Conservation (phyloP, 805 yeast genomes). For the Hanseniaspora hatyaiensis region DNA sequence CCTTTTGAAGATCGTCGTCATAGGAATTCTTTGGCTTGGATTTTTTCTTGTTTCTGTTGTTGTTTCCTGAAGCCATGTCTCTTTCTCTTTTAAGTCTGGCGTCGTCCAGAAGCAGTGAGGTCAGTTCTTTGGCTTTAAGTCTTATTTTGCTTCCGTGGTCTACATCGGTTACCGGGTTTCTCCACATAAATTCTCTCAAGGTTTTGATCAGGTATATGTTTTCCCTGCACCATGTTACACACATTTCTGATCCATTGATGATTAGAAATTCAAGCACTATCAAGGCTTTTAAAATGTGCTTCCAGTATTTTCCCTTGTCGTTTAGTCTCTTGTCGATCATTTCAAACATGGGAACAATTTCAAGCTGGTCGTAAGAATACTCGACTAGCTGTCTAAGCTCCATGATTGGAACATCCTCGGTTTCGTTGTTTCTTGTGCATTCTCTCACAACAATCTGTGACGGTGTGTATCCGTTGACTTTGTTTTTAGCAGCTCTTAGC, state of each 20-base stretch:
- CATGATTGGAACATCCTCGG: constrained; percentile 67
- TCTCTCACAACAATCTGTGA: constrained; percentile 82
- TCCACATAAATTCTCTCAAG: constrained; percentile 73
- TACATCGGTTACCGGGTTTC: constrained; percentile 53
- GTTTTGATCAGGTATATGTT: constrained; percentile 82
- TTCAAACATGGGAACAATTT: constrained; percentile 82
- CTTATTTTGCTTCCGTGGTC: constrained; percentile 86
- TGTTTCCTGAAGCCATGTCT: constrained; percentile 31
- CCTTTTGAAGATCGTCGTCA: constrained; percentile 69
- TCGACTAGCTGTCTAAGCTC: constrained; percentile 77
- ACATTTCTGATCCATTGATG: constrained; percentile 74
- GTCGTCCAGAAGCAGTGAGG: constrained; percentile 55
- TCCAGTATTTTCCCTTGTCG: constrained; percentile 95
- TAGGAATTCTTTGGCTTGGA: constrained; percentile 34
- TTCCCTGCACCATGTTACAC: constrained; percentile 84
- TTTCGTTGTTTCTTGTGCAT: constrained; percentile 73
- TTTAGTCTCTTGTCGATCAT: constrained; percentile 83
- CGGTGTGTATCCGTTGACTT: constrained; percentile 66
- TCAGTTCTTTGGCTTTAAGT: constrained; percentile 80
- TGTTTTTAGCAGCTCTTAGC: constrained; percentile 72
- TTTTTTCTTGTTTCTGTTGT: constrained; percentile 24
- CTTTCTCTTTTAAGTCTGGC: constrained; percentile 69
- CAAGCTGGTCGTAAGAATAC: constrained; percentile 57
- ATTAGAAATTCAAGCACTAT: constrained; percentile 82
- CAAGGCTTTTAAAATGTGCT: constrained; percentile 85